Evolutionary conservation across 163 green algal genomes (phyloP).

Genomic region (Trebouxia gelatinosa): DNA sequence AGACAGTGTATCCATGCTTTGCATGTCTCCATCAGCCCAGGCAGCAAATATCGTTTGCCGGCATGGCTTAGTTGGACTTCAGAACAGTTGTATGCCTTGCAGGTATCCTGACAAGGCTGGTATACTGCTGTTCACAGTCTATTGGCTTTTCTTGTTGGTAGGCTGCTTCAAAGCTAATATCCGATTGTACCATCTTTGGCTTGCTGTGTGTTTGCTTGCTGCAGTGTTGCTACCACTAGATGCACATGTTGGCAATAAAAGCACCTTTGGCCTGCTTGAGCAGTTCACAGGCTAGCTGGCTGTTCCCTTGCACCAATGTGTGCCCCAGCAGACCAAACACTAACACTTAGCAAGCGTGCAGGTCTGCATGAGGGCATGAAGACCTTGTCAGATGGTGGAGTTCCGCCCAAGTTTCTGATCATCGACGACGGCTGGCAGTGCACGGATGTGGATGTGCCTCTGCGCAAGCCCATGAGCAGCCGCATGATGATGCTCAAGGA

Average conservation of each 20-base stretch:
- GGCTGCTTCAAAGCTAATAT: too few species aligned
- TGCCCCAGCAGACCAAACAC: not conserved
- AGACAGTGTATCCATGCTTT: not conserved
- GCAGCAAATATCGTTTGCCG: too few species aligned
- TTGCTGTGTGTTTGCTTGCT: too few species aligned
- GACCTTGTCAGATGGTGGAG: slow-evolving; percentile 67
- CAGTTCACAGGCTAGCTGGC: not conserved
- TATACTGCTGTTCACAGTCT: not conserved
- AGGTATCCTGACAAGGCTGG: slow-evolving; percentile 23
- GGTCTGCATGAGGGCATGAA: slow-evolving; percentile 80
- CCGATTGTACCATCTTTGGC: too few species aligned
- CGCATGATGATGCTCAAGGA: slow-evolving; percentile 36
- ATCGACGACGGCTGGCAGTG: slow-evolving; percentile 98
- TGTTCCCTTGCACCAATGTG: not conserved
- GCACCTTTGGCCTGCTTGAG: too few species aligned
- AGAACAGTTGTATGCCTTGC: not conserved
- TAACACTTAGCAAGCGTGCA: not conserved
- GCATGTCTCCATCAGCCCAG: not conserved
- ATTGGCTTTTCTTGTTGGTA: slow-evolving; percentile 18
- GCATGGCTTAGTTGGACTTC: not conserved
- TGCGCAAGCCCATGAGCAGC: slow-evolving; percentile 54
- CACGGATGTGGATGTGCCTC: slow-evolving; percentile 70
- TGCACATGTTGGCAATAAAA: too few species aligned
- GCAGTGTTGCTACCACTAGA: too few species aligned
- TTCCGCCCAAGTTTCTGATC: slow-evolving; percentile 85